Evolutionary conservation across 345 rosid genomes (phyloP).

Genomic region (Corymbia maculata): DNA sequence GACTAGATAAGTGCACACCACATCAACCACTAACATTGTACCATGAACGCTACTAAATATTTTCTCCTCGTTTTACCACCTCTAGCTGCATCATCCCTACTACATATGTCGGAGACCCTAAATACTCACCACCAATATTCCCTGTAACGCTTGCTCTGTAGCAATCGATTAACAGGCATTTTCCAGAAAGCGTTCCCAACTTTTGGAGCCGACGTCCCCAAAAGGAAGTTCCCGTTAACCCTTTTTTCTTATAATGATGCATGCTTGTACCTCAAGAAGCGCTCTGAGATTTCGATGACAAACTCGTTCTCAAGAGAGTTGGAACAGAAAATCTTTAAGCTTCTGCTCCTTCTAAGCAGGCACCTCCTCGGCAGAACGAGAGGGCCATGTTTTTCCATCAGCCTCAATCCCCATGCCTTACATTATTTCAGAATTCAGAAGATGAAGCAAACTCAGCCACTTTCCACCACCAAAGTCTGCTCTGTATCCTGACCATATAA

Average conservation of each 20-base stretch:
- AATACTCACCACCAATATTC: not conserved
- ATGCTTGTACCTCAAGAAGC: not conserved
- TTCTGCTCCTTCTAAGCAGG: not conserved
- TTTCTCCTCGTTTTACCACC: not conserved
- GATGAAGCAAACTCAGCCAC: not conserved
- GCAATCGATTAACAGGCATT: not conserved
- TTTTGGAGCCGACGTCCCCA: not conserved
- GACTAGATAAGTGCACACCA: not conserved
- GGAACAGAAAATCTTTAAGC: not conserved
- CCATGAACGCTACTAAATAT: not conserved
- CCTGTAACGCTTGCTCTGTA: not conserved
- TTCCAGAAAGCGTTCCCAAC: not conserved
- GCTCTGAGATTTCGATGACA: not conserved
- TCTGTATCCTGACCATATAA: not conserved
- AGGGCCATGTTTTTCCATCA: not conserved
- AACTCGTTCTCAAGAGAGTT: not conserved
- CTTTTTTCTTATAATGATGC: not conserved
- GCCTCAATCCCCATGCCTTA: conserved; percentile 5
- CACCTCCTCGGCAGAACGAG: not conserved
- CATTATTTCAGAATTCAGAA: not conserved
- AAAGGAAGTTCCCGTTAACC: not conserved
- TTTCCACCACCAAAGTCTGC: not conserved
- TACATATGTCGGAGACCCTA: not conserved
- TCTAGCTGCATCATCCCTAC: not conserved
- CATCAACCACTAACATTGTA: not conserved